Evolutionary conservation across 192 early-diverging fungal species (phyloP), one percentile per base, ranked within the genome.

Genomic region (Backusella luteola): DNA sequence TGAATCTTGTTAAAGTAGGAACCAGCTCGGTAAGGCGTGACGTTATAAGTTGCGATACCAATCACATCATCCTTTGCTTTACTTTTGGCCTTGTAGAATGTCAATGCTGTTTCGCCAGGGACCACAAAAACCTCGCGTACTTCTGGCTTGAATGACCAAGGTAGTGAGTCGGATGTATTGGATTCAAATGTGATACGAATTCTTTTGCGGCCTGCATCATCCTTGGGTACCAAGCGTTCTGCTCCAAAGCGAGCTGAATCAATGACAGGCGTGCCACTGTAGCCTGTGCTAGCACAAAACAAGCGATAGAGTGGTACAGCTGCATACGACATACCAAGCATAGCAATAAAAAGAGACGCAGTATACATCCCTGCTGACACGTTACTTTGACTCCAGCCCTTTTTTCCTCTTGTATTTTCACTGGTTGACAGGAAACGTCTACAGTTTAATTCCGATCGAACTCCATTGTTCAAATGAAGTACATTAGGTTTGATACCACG

Each of bases 1-100:
- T 99, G 98, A 73, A 99, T 96, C 87, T 99, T 99, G 90, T 99
- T 99, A 79, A 99, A 99, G 73, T 99, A 96, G 76, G 92, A 94
- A 14, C 94, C 98, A 0, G 94, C 96, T 77, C 95, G 93, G 69
- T 91, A 87, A 3, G 98, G 98, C 6, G 95, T 91, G 23, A 99
- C 97, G 77, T 96, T 97, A 75, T 99, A 99, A 1, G 98, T 99
- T 3, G 95, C 94, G 74, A 99, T 93, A 14, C 98, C 98, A 70
- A 98, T 91, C 46, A 99, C 91, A 76, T 96, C 94, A 75, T 95
- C 89, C 34, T 92, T 87, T 32, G 93, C 91, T 41, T 88, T 86
- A 84, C 96, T 98, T 77, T 93, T 90, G 34, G 98, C 98, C 38
- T 91, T 94, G 86, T 96, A 99, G 77, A 99, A 99, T 6, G 98